Evolutionary conservation across 441 rosid genomes (phyloP), one percentile per base, ranked within the genome.

Genomic region (Francoa sonchifolia): DNA sequence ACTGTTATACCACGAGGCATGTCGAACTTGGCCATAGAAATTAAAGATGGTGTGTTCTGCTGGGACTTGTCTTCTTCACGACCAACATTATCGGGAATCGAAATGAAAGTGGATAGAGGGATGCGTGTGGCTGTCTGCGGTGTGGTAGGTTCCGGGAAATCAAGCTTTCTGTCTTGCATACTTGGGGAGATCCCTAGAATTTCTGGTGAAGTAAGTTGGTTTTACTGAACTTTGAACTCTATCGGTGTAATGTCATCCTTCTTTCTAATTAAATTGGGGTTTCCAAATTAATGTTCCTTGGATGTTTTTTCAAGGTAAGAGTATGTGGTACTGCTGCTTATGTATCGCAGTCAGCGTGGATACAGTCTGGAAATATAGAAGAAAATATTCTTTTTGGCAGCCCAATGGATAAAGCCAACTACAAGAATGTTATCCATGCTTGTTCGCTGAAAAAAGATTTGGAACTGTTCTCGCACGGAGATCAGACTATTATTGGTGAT

Each of bases 81-180:
- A 59, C 69, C 84, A 19, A 92, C 95, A 30, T 55, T 92, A 41
- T 83, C 81, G 9, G 80, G 75, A 33, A 74, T 92, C 57, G 70
- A 79, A 44, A 55, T 86, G 80, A 86, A 70, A 69, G 94, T 83
- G 41, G 76, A 81, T 63, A 71, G 64, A 58, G 99, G 96, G 57
- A 80, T 83, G 99, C 92, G 88, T 47, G 99, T 86, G 57, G 99
- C 99, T 61, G 95, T 92, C 28, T 92, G 99, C 61, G 99, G 99
- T 27, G 67, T 73, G 71, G 99, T 92, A 62, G 99, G 99, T 43
- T 67, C 96, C 19, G 99, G 99, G 27, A 92, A 92, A 57, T 92
- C 99, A 26, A 86, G 99, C 72, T 86, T 92, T 59, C 94, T 92
- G 47, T 86, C 99, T 36, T 82, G 95, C 66, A 86, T 92, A 48